These are phyloP conservation scores for Ormosia semicastrata DNA, from an alignment of 306 rosid genomes.

Conservation along the genomic window DNA sequence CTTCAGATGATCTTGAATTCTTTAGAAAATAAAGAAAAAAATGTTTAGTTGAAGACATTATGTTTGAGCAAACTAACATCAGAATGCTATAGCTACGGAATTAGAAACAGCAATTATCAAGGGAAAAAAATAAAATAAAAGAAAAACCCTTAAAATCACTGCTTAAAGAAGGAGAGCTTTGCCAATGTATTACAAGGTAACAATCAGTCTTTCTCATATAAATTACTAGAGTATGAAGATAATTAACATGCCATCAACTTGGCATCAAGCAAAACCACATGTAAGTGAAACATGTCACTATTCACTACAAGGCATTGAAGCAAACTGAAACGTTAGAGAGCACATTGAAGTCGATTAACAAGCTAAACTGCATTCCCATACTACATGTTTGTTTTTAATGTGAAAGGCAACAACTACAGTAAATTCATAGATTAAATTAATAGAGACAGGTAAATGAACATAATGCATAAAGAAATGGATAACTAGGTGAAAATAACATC, in stretches of 20 bases:
- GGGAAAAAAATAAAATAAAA: neutral
- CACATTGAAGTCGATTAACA: neutral
- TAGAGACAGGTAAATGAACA: neutral
- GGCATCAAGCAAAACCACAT: neutral
- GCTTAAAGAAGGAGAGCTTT: neutral
- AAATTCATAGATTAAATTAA: neutral
- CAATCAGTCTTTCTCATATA: neutral
- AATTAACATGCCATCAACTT: neutral
- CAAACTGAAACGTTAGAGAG: neutral
- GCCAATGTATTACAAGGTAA: neutral
- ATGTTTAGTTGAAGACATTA: neutral
- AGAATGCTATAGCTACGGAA: neutral
- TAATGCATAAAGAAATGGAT: neutral
- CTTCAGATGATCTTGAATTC: conserved; percentile 54
- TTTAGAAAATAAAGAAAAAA: conserved; percentile 3
- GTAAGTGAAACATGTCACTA: neutral
- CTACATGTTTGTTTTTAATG: neutral
- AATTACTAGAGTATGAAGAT: neutral
- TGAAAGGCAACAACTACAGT: neutral
- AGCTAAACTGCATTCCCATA: neutral
- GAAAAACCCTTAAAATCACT: neutral
- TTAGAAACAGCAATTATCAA: neutral
- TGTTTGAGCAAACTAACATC: neutral
- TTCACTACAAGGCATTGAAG: neutral
- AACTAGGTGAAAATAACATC: neutral